Evolutionary conservation across 2,329 filamentous ascomycete genomes (phyloP), one percentile per base, ranked within the genome.

Genomic region (Botrytis aclada): DNA sequence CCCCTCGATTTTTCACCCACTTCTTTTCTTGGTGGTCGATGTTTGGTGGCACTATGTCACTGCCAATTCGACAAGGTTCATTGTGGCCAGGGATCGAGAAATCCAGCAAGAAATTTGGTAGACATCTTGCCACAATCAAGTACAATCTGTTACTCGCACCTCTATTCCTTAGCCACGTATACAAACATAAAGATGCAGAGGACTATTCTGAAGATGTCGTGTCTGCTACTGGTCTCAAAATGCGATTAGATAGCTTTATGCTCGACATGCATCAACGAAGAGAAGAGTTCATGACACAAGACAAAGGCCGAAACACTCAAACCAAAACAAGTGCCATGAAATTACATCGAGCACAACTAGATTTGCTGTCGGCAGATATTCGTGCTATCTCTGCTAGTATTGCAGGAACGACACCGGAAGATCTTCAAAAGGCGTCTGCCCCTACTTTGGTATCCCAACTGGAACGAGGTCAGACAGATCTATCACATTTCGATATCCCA

Each of bases 21-120:
- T 99, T 99, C 85, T 98, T 95, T 84, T 90, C 91, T 73, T 99
- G 96, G 96, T 98, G 95, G 94, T 95, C 93, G 0, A 89, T 98
- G 77, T 99, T 99, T 82, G 94, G 94, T 14, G 95, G 95, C 1
- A 92, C 95, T 14, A 94, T 98, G 90, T 97, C 95, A 18, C 86
- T 99, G 41, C 97, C 96, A 18, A 92, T 99, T 73, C 93, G 96
- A 0, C 97, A 99, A 84, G 96, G 96, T 25, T 88, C 88, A 64
- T 86, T 99, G 4, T 99, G 95, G 90, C 95, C 95, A 9, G 94
- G 94, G 0, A 88, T 94, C 37, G 96, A 98, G 78, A 98, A 97
- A 85, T 96, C 94, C 63, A 98, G 94, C 85, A 99, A 99, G 84
- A 99, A 99, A 81, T 99, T 99, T 81, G 95, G 95, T 22, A 89